Conservation (phyloP, 345 rosid species). For the Syzygium oleosum region DNA sequence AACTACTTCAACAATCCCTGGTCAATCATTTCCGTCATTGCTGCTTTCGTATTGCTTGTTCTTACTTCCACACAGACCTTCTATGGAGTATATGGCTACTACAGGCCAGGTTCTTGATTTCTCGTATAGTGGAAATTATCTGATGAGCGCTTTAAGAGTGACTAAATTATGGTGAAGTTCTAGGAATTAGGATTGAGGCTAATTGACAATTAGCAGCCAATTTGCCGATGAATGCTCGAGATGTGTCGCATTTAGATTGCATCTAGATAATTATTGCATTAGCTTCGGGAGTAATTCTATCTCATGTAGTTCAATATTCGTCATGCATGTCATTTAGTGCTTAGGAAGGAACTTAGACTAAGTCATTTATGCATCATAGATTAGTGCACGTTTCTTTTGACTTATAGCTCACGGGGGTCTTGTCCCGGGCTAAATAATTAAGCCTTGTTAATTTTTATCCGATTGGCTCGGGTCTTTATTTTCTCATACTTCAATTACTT, state of each 20-base stretch:
- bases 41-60: slow-evolving; percentile 49
- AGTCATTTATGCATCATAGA: too few species aligned
- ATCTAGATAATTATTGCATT: background rate
- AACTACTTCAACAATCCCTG: slow-evolving; percentile 74
- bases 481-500: background rate
- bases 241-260: background rate
- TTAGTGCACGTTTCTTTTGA: background rate
- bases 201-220: background rate
- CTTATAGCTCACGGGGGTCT: background rate
- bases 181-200: background rate
- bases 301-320: background rate
- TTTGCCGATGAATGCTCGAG: background rate
- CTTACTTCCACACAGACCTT: slow-evolving; percentile 82
- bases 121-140: background rate
- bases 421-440: background rate
- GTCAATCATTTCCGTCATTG: slow-evolving; percentile 65
- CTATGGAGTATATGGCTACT: slow-evolving; percentile 53
- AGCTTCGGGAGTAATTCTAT: background rate
- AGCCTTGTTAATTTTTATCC: background rate
- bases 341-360: too few species aligned
- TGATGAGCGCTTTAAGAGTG: background rate
- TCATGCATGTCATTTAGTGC: background rate
- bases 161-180: too few species aligned
- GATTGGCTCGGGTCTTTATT: background rate
- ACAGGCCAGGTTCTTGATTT: slow-evolving; percentile 14